Conservation (phyloP, 2,329 filamentous ascomycete species). For the Fusarium musae region DNA sequence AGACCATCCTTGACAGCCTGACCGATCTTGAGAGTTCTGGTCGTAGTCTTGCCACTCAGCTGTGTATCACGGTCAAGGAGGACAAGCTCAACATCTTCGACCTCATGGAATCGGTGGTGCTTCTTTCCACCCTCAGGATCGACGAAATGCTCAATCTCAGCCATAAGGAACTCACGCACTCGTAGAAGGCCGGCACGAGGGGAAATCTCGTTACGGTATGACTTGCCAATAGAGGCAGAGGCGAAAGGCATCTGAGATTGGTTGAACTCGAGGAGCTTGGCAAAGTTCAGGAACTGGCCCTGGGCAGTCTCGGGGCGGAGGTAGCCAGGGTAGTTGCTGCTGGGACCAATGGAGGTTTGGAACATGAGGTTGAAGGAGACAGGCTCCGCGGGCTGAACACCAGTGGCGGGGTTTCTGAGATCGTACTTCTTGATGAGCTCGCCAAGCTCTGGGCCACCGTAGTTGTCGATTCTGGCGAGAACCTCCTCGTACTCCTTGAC, state of each 20-base stretch:
- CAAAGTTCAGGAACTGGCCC: slow-evolving; percentile 97
- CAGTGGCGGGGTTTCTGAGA: slow-evolving; percentile 87
- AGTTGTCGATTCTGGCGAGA: slow-evolving; percentile 95
- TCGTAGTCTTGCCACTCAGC: slow-evolving; percentile 83
- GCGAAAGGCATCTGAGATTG: slow-evolving; percentile 96
- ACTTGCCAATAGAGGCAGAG: slow-evolving; percentile 96
- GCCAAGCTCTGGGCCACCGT: slow-evolving; percentile 85
- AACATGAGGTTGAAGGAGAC: slow-evolving; percentile 99
- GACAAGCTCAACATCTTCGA: slow-evolving; percentile 84
- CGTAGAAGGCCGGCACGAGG: slow-evolving; percentile 90
- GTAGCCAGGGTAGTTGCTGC: slow-evolving; percentile 86
- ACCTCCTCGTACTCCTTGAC: slow-evolving; percentile 92
- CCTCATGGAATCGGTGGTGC: slow-evolving; percentile 86
- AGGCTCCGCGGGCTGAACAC: slow-evolving; percentile 79
- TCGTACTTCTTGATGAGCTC: slow-evolving; percentile 90
- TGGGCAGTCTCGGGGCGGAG: slow-evolving; percentile 95
- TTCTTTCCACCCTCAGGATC: slow-evolving; percentile 96
- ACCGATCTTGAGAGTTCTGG: slow-evolving; percentile 80
- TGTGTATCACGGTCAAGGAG: slow-evolving; percentile 89
- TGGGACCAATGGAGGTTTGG: slow-evolving; percentile 92
- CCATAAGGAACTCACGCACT: slow-evolving; percentile 98
- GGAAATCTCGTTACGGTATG: slow-evolving; percentile 98
- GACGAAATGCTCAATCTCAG: slow-evolving; percentile 98
- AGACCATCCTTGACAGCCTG: slow-evolving; percentile 84
- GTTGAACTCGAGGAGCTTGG: slow-evolving; percentile 96